These are phyloP conservation scores for Linum lewisii DNA, from an alignment of 345 rosid genomes.

Conservation along the genomic window DNA sequence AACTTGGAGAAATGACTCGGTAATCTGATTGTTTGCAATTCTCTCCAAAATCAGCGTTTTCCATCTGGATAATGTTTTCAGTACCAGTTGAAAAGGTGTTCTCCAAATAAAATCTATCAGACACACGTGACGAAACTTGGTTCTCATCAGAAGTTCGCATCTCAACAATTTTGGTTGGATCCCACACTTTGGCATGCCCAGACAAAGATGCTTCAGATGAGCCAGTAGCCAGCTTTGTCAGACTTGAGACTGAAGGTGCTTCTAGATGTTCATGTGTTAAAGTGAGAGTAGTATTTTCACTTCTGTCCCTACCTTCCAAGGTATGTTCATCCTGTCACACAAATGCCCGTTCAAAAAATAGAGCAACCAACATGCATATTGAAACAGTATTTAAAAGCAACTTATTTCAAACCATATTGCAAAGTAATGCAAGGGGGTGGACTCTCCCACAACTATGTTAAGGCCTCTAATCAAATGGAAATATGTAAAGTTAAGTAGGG, in stretches of 20 bases:
- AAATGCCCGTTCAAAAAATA: background rate
- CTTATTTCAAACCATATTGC: background rate
- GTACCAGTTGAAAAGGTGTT: background rate
- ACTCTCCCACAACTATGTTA: too few species aligned
- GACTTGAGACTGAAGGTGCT: conserved; percentile 16
- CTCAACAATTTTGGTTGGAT: conserved; percentile 18
- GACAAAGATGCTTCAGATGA: conserved; percentile 24
- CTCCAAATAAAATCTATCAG: background rate
- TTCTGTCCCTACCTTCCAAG: conserved; percentile 14
- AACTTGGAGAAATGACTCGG: background rate
- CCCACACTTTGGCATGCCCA: conserved; percentile 32
- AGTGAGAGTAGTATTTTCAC: conserved; percentile 11
- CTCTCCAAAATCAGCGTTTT: background rate
- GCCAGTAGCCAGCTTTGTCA: conserved; percentile 12
- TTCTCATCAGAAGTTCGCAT: conserved; percentile 16
- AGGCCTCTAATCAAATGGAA: too few species aligned
- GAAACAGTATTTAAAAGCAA: background rate
- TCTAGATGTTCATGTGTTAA: conserved; percentile 15
- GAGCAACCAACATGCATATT: background rate
- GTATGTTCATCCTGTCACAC: conserved; percentile 25
- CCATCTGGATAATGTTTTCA: background rate
- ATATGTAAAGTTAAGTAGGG: too few species aligned
- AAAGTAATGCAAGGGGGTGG: too few species aligned
- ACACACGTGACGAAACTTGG: conserved; percentile 11
- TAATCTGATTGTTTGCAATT: background rate